phyloP scores from a whole-genome alignment of 2,329 filamentous ascomycete species.

The Teratosphaeriaceae sp. region DNA sequence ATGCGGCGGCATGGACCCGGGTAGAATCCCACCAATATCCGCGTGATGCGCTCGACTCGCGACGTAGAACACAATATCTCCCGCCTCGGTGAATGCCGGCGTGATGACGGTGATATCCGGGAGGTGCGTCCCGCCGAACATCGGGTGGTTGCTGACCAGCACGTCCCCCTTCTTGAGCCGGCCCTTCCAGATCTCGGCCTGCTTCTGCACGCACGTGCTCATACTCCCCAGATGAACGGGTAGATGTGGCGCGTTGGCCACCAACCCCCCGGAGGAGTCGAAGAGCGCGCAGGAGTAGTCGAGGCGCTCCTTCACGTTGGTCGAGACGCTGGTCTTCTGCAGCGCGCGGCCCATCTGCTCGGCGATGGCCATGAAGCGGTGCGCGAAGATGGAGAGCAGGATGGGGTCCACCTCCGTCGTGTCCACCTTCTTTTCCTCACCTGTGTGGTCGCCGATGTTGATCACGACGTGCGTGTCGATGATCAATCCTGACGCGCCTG shows the following conservation, averaged over 20 bases:
- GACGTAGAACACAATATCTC: conserved; percentile 74
- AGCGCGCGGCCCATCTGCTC: conserved; percentile 77
- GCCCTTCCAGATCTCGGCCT: conserved; percentile 73
- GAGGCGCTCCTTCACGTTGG: conserved; percentile 74
- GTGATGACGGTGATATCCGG: conserved; percentile 79
- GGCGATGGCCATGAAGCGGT: conserved; percentile 79
- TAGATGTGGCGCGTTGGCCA: conserved; percentile 72
- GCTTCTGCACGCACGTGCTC: conserved; percentile 75
- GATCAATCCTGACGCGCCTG: conserved; percentile 66
- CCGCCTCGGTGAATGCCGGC: conserved; percentile 63
- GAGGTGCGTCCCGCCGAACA: conserved; percentile 76
- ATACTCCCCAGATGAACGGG: conserved; percentile 77
- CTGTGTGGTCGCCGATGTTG: conserved; percentile 57
- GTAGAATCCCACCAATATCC: conserved; percentile 76
- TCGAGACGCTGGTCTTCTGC: conserved; percentile 73
- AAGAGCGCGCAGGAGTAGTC: conserved; percentile 82
- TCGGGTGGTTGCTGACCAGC: conserved; percentile 76
- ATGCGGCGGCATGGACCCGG: conserved; percentile 76
- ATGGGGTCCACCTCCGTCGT: conserved; percentile 64
- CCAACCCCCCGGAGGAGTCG: conserved; percentile 66
- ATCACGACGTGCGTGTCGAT: conserved; percentile 86
- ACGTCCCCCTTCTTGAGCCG: conserved; percentile 74
- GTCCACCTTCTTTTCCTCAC: conserved; percentile 43
- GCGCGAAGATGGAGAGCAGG: conserved; percentile 70
- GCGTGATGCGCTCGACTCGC: conserved; percentile 76